Evolutionary conservation across 1,139 yeast species (phyloP), one percentile per base, ranked within the genome.

Genomic region (Yamadazyma diddensiae): DNA sequence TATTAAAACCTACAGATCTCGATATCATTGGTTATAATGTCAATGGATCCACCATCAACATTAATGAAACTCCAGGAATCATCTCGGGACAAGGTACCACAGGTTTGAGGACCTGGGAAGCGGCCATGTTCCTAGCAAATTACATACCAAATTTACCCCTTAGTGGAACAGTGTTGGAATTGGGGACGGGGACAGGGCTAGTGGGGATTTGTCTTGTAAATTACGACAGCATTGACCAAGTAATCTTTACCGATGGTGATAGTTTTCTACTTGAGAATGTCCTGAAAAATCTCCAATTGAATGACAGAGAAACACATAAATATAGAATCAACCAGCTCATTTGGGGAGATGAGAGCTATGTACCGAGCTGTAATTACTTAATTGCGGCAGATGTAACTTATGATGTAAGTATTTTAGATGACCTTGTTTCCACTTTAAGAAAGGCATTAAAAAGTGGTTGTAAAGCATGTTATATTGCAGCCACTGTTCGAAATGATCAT

Each of bases 61-160:
- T 82, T 3, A 59, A 60, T 35, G 94, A 84, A 48, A 67, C 75
- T 0, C 94, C 90, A 0, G 64, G 70, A 36, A 42, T 84, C 30
- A 74, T 86, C 8, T 73, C 86, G 12, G 87, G 87, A 0, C 53
- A 62, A 19, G 95, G 94, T 6, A 82, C 95, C 1, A 90, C 97
- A 0, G 97, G 97, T 0, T 61, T 79, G 37, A 63, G 97, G 27
- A 90, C 97, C 0, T 90, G 97, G 97, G 97, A 87, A 52, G 97
- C 96, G 1, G 84, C 95, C 0, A 46, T 85, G n/a, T 86, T 66
- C 14, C 37, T 58, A 9, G 26, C 43, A 8, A 11, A 31, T 3
- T 88, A 12, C 60, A 81, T 6, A 67, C 76, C 30, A 76, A 57
- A 43, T 45, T 84, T 24, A 43, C 58, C 20, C 34, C 21, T 36